phyloP scores from a whole-genome alignment of 345 rosid genomes.

The Cochlearia excelsa region DNA sequence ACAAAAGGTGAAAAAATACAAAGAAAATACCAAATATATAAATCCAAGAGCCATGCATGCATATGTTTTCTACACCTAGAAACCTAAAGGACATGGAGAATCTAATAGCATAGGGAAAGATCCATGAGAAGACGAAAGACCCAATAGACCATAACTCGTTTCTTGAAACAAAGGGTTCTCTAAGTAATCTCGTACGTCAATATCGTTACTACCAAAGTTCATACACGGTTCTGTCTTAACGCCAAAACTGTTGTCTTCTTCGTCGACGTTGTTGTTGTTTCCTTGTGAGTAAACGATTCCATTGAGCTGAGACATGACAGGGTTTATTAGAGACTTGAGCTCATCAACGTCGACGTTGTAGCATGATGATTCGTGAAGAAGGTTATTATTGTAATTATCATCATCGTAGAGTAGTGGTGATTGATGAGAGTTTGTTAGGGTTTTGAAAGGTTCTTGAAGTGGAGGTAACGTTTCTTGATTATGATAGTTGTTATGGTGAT shows the following conservation, averaged over 20 bases:
- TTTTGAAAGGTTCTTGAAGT: slow-evolving; percentile 44
- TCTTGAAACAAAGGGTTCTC: slow-evolving; percentile 53
- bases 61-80: slow-evolving; percentile 33
- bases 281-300: slow-evolving; percentile 39
- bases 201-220: slow-evolving; percentile 45
- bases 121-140: slow-evolving; percentile 39
- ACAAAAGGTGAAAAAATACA: slow-evolving; percentile 16
- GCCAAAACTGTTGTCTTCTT: slow-evolving; percentile 40
- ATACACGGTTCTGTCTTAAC: slow-evolving; percentile 47
- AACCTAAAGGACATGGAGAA: slow-evolving; percentile 43
- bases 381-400: slow-evolving; percentile 31
- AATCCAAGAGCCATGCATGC: slow-evolving; percentile 51
- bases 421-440: slow-evolving; percentile 31
- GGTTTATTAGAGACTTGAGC: slow-evolving; percentile 47
- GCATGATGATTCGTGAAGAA: slow-evolving; percentile 34
- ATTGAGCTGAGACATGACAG: slow-evolving; percentile 39
- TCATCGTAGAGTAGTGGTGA: slow-evolving; percentile 42
- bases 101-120: slow-evolving; percentile 47
- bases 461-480: slow-evolving; percentile 45
- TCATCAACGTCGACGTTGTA: slow-evolving; percentile 45
- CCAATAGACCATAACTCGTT: slow-evolving; percentile 41
- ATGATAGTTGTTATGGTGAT: slow-evolving; percentile 13
- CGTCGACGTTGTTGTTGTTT: slow-evolving; percentile 27
- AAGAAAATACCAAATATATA: slow-evolving; percentile 11
- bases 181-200: slow-evolving; percentile 39